Evolutionary conservation across 2,329 filamentous ascomycete species (phyloP).

Genomic region (Aspergillus spinulosporus): DNA sequence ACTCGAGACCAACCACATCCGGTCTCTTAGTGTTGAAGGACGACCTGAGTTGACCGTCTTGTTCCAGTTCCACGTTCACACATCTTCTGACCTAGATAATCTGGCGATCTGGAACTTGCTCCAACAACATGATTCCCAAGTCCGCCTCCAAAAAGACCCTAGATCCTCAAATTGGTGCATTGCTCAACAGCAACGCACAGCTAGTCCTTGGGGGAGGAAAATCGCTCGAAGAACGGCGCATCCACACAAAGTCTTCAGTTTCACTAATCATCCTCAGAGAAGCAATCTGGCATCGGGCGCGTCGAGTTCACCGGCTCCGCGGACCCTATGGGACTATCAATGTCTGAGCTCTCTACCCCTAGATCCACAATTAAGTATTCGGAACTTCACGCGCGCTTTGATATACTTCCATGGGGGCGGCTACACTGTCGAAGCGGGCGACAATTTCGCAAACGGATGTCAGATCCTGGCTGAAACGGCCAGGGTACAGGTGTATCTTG

Average conservation of each 20-base stretch:
- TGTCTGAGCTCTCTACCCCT: slow-evolving; percentile 31
- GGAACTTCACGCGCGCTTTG: slow-evolving; percentile 24
- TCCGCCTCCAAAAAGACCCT: not conserved
- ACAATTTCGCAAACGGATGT: slow-evolving; percentile 42
- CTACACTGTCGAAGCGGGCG: slow-evolving; percentile 40
- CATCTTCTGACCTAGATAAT: no score
- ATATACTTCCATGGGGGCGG: slow-evolving; percentile 43
- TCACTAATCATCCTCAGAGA: not conserved
- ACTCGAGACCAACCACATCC: not conserved
- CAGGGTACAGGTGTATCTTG: slow-evolving; percentile 31
- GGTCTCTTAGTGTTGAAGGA: not conserved
- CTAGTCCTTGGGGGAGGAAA: not conserved
- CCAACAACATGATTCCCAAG: not conserved
- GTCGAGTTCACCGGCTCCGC: slow-evolving; percentile 37
- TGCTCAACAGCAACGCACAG: not conserved
- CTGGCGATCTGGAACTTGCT: not conserved
- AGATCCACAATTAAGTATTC: not conserved
- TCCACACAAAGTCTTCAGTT: slow-evolving; percentile 1
- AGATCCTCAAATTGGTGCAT: no score
- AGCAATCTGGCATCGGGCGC: slow-evolving; percentile 27
- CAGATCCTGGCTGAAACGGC: slow-evolving; percentile 31
- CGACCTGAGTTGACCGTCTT: not conserved
- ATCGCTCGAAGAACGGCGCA: slow-evolving; percentile 1
- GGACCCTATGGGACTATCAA: slow-evolving; percentile 38
- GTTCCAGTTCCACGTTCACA: not conserved